These are phyloP conservation scores for Candida qinlingensis DNA, from an alignment of 805 yeast genomes.

Conservation along the genomic window DNA sequence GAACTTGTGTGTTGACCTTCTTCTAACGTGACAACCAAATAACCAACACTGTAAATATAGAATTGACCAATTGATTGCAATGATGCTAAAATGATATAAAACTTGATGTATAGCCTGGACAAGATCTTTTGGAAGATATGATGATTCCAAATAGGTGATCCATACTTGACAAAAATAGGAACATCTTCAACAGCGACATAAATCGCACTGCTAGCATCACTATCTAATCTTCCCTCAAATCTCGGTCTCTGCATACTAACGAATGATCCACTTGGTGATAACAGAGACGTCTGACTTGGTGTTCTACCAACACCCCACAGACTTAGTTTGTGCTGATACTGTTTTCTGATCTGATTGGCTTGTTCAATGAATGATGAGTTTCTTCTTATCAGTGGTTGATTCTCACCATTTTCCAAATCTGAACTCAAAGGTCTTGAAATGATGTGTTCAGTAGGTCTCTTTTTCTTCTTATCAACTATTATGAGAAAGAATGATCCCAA, in stretches of 20 bases:
- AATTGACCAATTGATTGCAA: conserved; percentile 64
- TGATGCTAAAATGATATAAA: conserved; percentile 49
- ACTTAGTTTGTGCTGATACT: conserved; percentile 18
- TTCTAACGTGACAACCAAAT: conserved; percentile 50
- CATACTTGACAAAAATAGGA: conserved; percentile 24
- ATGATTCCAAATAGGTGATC: conserved; percentile 25
- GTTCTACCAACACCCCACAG: conserved; percentile 27
- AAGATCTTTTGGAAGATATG: conserved; percentile 18
- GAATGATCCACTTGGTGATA: conserved; percentile 3
- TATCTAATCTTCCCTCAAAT: conserved; percentile 7
- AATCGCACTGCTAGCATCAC: conserved; percentile 21
- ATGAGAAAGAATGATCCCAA: conserved; percentile 28
- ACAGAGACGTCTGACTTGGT: conserved; percentile 11
- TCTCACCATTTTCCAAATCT: neutral
- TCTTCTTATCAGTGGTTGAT: conserved; percentile 8
- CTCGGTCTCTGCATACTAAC: conserved; percentile 1
- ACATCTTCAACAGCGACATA: conserved; percentile 27
- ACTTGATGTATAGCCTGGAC: conserved; percentile 38
- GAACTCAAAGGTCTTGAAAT: neutral
- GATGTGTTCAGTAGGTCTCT: conserved; percentile 1
- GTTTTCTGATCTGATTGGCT: conserved; percentile 13
- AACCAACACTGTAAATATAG: conserved; percentile 71
- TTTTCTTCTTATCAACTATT: conserved; percentile 17
- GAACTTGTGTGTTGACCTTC: conserved; percentile 9
- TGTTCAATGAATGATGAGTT: conserved; percentile 9